phyloP scores from a whole-genome alignment of 768 basidiomycete genomes.

The Tulasnella sp. region DNA sequence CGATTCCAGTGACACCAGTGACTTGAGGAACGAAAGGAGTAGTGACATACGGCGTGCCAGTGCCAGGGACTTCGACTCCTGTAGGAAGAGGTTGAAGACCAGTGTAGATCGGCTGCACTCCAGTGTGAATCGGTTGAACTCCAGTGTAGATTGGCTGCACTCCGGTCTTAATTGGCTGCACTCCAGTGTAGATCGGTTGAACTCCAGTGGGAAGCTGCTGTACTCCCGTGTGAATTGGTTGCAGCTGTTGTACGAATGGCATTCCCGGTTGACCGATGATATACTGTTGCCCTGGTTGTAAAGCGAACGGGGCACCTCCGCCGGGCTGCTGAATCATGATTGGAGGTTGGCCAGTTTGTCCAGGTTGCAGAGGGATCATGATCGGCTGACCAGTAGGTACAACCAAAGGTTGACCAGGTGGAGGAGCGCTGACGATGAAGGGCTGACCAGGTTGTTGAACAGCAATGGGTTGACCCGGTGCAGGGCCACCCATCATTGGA shows the following conservation, averaged over 20 bases:
- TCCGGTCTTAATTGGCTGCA: not conserved
- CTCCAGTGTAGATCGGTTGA: not conserved
- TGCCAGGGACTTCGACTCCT: not conserved
- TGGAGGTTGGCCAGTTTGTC: not conserved
- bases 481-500: not conserved
- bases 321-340: not conserved
- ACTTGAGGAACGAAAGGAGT: not conserved
- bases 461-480: not conserved
- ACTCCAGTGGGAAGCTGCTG: not conserved
- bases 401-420: conserved; percentile 10
- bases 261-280: not conserved
- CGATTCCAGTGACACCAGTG: conserved; percentile 4
- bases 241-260: not conserved
- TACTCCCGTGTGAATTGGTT: not conserved
- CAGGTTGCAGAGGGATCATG: conserved; percentile 3
- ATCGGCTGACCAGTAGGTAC: conserved; percentile 5
- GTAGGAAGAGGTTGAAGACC: not conserved
- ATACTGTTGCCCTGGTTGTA: not conserved
- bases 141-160: not conserved
- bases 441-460: conserved; percentile 4
- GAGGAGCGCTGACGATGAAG: not conserved
- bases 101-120: not conserved
- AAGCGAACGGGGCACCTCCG: not conserved
- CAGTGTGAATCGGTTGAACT: not conserved
- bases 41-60: not conserved